Evolutionary conservation across 2,329 filamentous ascomycete genomes (phyloP).

Genomic region (Phaeoacremonium minimum): DNA sequence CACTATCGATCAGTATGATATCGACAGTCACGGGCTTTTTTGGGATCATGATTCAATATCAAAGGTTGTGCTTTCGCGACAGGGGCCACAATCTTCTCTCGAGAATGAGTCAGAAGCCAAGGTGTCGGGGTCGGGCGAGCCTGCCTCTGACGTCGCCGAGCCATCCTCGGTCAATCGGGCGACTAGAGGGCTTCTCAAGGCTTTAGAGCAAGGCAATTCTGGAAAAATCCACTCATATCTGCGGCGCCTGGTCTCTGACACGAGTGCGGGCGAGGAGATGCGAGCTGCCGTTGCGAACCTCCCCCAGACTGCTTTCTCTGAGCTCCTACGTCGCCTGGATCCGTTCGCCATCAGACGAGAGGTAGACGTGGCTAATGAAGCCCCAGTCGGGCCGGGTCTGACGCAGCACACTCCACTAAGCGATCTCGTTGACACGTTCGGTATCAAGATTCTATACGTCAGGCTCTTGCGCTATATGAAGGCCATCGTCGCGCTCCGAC

Average conservation of each 20-base stretch:
- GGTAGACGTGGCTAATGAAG: conserved; percentile 41
- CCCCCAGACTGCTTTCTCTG: conserved; percentile 54
- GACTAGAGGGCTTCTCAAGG: conserved; percentile 4
- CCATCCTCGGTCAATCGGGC: no score
- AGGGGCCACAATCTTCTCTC: no score
- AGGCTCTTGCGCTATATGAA: conserved; percentile 28
- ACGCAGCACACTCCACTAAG: conserved; percentile 31
- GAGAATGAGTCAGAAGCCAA: no score
- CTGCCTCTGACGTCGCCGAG: no score
- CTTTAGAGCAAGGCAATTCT: conserved; percentile 6
- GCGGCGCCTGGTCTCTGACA: conserved; percentile 9
- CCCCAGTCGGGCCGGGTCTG: conserved; percentile 33
- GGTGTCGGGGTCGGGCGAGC: no score
- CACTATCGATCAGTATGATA: no score
- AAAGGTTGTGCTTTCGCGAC: no score
- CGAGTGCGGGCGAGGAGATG: conserved; percentile 13
- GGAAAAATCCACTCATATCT: conserved; percentile 11
- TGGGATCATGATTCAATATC: no score
- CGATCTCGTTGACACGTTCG: conserved; percentile 34
- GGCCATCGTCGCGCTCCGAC: conserved; percentile 27
- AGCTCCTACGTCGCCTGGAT: conserved; percentile 59
- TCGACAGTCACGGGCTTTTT: no score
- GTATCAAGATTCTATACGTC: conserved; percentile 36
- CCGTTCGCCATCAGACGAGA: conserved; percentile 45
- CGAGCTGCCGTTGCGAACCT: conserved; percentile 30